Base-by-base conservation (phyloP, 129 eudicot species). In the Flaveria sonorensis region DNA sequence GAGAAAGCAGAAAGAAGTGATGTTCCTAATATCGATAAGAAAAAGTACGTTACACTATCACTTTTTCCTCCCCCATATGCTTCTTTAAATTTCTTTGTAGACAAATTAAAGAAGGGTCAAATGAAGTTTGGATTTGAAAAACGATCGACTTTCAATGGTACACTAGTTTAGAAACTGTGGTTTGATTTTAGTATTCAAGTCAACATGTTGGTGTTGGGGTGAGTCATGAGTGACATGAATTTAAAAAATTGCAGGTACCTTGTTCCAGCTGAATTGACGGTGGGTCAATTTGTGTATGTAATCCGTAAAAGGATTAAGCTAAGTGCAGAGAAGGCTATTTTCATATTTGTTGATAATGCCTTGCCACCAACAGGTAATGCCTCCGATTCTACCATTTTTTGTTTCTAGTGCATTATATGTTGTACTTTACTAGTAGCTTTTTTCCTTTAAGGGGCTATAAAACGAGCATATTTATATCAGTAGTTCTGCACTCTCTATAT, bases 271-370 rank as follows among this genome's bases (percentile, higher is more conserved):
- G 98, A 93, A 70, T 84, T 93, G 89, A 90, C 97, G 0, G 96
- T 93, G 13, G 98, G 98, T 73, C 98, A 93, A 79, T 93, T 93
- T 79, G 98, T 93, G 13, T 93, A 90, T 71, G 98, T 93, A 28
- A 85, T 93, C 23, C 97, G 98, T 56, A 93, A 93, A 46, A 90
- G 98, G 87, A 93, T 93, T 66, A 90, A 93, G 75, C 80, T 93
- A 43, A 90, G 97, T 61, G 96, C 98, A 3, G 98, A 93, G 65
- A 93, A 93, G 81, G 98, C 98, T 6, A 93, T 93, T 36, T 93
- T 93, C 77, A 87, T 93, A 45, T 90, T 93, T 70, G 93, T 93
- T 66, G 90, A 90, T 39, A 89, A 93, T 55, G 87, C 89, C 30
- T 86, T 93, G 23, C 98, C 98, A 30, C 92, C 98, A 24, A 93